Evolutionary conservation across 768 basidiomycete species (phyloP).

Genomic region (Sporobolomyces roseus): DNA sequence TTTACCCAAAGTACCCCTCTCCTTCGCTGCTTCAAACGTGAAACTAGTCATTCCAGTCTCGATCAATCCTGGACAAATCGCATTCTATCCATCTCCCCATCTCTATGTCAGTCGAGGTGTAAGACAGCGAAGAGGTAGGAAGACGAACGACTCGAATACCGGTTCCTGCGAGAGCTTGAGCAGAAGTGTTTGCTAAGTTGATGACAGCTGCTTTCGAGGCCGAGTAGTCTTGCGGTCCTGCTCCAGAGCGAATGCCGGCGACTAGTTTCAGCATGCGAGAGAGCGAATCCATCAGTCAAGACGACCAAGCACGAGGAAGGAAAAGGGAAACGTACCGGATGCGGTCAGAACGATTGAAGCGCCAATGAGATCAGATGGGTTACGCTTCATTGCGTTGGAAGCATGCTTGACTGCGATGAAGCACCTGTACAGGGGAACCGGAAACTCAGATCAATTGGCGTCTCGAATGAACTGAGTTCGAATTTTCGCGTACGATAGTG

Average conservation of each 20-base stretch:
- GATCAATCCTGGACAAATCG: constrained; percentile 85
- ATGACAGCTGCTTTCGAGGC: constrained; percentile 61
- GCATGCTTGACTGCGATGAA: constrained; percentile 86
- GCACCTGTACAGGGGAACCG: constrained; percentile 55
- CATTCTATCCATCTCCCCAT: constrained; percentile 41
- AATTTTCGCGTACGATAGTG: constrained; percentile 56
- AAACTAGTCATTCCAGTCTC: constrained; percentile 83
- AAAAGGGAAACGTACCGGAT: constrained; percentile 57
- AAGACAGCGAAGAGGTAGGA: background rate
- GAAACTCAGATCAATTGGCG: background rate
- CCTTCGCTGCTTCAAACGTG: constrained; percentile 73
- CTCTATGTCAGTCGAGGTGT: background rate
- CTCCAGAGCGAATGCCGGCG: constrained; percentile 77
- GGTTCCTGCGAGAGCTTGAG: constrained; percentile 71
- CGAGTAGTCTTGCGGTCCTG: constrained; percentile 68
- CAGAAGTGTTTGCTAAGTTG: constrained; percentile 75
- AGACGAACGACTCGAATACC: constrained; percentile 74
- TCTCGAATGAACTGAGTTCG: constrained; percentile 4
- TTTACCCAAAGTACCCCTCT: constrained; percentile 67
- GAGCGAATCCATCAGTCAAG: background rate
- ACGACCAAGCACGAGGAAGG: background rate
- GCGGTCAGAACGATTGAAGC: constrained; percentile 84
- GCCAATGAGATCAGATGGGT: constrained; percentile 63
- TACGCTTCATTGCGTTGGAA: constrained; percentile 71
- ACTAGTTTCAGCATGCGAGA: constrained; percentile 51